phyloP scores from a whole-genome alignment of 345 rosid species.

The Eucalyptus erythrocorys region DNA sequence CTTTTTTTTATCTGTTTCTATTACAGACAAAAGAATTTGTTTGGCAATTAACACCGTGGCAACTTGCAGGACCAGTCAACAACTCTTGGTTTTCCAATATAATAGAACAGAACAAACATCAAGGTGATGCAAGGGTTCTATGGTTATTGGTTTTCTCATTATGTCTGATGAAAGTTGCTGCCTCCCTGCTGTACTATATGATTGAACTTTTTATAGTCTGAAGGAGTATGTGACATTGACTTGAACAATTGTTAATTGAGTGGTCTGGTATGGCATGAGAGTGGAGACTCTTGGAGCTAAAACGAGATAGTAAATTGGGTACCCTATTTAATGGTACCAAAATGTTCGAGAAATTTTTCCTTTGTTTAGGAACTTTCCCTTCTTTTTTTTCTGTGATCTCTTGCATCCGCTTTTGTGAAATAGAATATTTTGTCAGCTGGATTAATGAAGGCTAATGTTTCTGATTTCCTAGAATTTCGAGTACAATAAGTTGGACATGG shows the following conservation, averaged over 20 bases:
- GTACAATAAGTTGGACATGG: not conserved
- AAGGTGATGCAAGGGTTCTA: conserved; percentile 25
- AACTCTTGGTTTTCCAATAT: conserved; percentile 55
- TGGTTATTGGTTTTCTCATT: not conserved
- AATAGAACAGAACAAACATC: conserved; percentile 71
- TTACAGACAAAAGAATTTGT: not conserved
- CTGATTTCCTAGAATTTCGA: not conserved
- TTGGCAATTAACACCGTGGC: not conserved
- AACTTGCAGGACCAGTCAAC: conserved; percentile 59
- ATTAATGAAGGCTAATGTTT: not conserved
- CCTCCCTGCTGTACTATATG: not conserved
- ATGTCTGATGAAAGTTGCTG: not conserved
- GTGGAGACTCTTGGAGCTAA: not conserved
- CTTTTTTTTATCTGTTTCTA: not conserved
- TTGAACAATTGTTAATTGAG: not conserved
- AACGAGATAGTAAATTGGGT: not conserved
- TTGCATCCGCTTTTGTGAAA: not conserved
- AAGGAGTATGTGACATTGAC: not conserved
- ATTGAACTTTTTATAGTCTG: not conserved
- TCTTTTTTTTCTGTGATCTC: not conserved
- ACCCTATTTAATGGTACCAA: not conserved
- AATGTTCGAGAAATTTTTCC: not conserved
- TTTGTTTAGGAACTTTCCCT: not conserved
- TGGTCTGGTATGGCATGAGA: not conserved
- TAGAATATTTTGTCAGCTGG: not conserved